A percentile compares a stretch with the other conserved stretches of the same genome.
phyloP scores from a whole-genome alignment of 2,329 filamentous ascomycete genomes.

The Penicillium nordicum region DNA sequence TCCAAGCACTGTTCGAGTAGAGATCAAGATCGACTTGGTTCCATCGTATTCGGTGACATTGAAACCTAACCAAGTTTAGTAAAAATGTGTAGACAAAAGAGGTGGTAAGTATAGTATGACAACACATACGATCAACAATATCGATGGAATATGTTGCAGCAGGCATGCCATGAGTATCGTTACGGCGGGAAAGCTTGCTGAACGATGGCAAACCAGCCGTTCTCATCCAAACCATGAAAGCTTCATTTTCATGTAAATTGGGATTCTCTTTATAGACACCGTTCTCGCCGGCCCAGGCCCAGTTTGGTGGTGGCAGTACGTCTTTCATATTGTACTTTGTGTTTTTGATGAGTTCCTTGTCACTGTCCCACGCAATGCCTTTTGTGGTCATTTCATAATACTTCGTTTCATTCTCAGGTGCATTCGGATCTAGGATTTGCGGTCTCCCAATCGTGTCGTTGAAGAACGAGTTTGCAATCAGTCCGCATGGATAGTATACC shows the following conservation, averaged over 20 bases:
- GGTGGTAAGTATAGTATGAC: background rate
- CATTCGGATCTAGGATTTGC: slow-evolving; percentile 37
- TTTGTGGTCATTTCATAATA: slow-evolving; percentile 72
- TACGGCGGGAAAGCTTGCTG: slow-evolving; percentile 85
- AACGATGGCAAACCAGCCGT: slow-evolving; percentile 91
- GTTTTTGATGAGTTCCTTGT: slow-evolving; percentile 72
- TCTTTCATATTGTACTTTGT: slow-evolving; percentile 63
- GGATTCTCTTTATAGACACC: slow-evolving; percentile 71
- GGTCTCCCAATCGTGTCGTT: slow-evolving; percentile 83
- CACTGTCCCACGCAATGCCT: slow-evolving; percentile 82
- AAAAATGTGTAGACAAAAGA: background rate
- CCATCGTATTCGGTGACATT: slow-evolving; percentile 74
- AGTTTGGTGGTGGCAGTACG: slow-evolving; percentile 82
- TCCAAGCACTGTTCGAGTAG: slow-evolving; percentile 87
- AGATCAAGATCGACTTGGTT: slow-evolving; percentile 85
- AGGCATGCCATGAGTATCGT: slow-evolving; percentile 66
- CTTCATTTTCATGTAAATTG: slow-evolving; percentile 69
- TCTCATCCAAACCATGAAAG: slow-evolving; percentile 98
- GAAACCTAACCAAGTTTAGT: slow-evolving; percentile 61
- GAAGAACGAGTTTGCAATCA: slow-evolving; percentile 96
- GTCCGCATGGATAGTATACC: slow-evolving; percentile 88
- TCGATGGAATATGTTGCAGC: slow-evolving; percentile 71
- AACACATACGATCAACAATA: slow-evolving; percentile 71
- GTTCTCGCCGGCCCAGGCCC: slow-evolving; percentile 72
- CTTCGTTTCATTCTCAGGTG: slow-evolving; percentile 44